Conservation (phyloP, 495 filamentous ascomycete species). For the Penicillium ochrochloron region DNA sequence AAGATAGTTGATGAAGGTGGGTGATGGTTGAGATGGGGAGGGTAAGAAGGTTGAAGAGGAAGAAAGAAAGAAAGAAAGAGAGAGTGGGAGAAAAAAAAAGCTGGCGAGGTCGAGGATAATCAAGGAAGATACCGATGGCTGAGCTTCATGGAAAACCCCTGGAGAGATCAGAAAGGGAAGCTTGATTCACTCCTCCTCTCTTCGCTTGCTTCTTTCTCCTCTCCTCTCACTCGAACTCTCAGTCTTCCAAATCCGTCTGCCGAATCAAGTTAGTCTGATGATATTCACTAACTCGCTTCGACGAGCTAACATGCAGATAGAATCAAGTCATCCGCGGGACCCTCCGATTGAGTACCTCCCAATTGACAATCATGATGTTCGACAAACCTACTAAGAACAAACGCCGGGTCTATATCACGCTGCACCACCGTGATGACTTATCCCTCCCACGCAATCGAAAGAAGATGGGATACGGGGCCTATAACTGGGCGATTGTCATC, state of each 20-base stretch:
- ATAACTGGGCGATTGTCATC: slow-evolving; percentile 20
- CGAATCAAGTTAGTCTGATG: background rate
- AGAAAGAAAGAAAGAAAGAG: background rate
- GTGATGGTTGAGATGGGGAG: background rate
- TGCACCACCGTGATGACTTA: slow-evolving; percentile 16
- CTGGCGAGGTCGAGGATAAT: background rate
- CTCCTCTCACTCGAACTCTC: background rate
- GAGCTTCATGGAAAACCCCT: background rate
- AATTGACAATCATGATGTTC: background rate
- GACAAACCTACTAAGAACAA: background rate
- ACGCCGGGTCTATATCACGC: slow-evolving; percentile 17
- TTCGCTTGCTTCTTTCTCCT: background rate
- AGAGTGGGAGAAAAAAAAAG: too few species aligned
- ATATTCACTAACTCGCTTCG: background rate
- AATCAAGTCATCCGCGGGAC: background rate
- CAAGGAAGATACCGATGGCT: background rate
- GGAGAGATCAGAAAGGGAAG: background rate
- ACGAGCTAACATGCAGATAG: background rate
- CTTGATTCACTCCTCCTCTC: background rate
- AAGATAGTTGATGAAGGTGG: background rate
- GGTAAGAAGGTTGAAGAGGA: background rate
- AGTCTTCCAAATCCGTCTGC: background rate
- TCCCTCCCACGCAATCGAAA: slow-evolving; percentile 12
- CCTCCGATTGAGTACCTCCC: background rate
- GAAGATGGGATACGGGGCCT: slow-evolving; percentile 13